Evolutionary conservation across 129 eudicot genomes (phyloP).

Genomic region (Escallonia rubra): DNA sequence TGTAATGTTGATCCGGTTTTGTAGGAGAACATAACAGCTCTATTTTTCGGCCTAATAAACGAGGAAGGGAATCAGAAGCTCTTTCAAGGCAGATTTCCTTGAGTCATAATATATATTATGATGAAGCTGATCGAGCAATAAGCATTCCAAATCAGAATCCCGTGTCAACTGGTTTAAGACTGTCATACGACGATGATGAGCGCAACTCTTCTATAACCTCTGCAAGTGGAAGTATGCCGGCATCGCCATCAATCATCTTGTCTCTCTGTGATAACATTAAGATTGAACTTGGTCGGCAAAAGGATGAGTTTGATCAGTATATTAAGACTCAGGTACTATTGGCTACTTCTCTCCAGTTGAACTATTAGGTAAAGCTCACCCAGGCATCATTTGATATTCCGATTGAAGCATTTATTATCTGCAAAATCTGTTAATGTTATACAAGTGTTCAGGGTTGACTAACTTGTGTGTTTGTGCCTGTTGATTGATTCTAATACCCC

Average conservation of each 20-base stretch:
- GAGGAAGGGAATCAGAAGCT: conserved; percentile 53
- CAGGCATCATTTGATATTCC: neutral
- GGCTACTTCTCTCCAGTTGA: neutral
- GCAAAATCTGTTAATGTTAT: neutral
- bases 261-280: conserved; percentile 67
- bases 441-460: neutral
- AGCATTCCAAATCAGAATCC: conserved; percentile 58
- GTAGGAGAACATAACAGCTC: conserved; percentile 48
- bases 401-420: neutral
- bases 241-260: conserved; percentile 54
- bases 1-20: conserved; percentile 59
- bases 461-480: neutral
- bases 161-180: conserved; percentile 84
- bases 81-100: conserved; percentile 66
- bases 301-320: conserved; percentile 75
- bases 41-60: conserved; percentile 51
- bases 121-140: conserved; percentile 59
- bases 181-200: conserved; percentile 93
- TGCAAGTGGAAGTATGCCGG: conserved; percentile 88
- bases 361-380: neutral
- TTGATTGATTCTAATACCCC: neutral
- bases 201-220: conserved; percentile 86
- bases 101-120: conserved; percentile 47
- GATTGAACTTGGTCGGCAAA: conserved; percentile 72
- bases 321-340: conserved; percentile 73